Evolutionary conservation across 371 early-diverging fungal genomes (phyloP).

Genomic region (Mortierella sp.): DNA sequence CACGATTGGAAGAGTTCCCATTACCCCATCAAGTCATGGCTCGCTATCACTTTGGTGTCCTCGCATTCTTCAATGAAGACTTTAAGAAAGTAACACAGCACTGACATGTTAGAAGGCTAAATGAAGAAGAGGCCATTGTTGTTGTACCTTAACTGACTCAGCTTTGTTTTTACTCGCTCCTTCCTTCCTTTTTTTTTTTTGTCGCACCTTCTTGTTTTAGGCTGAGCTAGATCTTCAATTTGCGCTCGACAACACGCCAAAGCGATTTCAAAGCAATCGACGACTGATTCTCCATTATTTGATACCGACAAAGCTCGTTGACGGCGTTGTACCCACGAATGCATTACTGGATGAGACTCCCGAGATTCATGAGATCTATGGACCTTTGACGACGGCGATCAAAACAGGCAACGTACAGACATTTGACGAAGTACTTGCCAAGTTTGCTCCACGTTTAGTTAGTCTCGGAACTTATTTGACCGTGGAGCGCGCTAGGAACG

Average conservation of each 20-base stretch:
- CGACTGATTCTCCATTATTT: constrained; percentile 80
- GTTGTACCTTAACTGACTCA: neutral
- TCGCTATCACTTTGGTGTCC: constrained; percentile 84
- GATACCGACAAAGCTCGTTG: constrained; percentile 76
- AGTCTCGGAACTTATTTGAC: constrained; percentile 79
- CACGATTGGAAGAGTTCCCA: constrained; percentile 78
- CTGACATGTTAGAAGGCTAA: neutral
- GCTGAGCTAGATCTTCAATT: constrained; percentile 77
- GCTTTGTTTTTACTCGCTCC: neutral
- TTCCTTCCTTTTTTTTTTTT: constrained; percentile 1
- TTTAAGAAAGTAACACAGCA: constrained; percentile 63
- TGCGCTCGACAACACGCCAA: constrained; percentile 75
- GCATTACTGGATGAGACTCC: constrained; percentile 68
- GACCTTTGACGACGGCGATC: constrained; percentile 69
- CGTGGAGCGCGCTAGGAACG: constrained; percentile 75
- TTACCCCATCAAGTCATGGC: constrained; percentile 87
- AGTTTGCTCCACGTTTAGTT: constrained; percentile 67
- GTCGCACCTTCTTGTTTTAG: constrained; percentile 33
- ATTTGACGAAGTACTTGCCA: constrained; percentile 71
- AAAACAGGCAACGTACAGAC: constrained; percentile 72
- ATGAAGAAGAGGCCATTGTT: neutral
- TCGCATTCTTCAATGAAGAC: constrained; percentile 85
- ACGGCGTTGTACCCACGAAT: constrained; percentile 72
- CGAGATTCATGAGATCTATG: constrained; percentile 63
- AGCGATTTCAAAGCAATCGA: constrained; percentile 56